phyloP scores from a whole-genome alignment of 2,329 filamentous ascomycete genomes.

The Hymenoscyphus infarciens region DNA sequence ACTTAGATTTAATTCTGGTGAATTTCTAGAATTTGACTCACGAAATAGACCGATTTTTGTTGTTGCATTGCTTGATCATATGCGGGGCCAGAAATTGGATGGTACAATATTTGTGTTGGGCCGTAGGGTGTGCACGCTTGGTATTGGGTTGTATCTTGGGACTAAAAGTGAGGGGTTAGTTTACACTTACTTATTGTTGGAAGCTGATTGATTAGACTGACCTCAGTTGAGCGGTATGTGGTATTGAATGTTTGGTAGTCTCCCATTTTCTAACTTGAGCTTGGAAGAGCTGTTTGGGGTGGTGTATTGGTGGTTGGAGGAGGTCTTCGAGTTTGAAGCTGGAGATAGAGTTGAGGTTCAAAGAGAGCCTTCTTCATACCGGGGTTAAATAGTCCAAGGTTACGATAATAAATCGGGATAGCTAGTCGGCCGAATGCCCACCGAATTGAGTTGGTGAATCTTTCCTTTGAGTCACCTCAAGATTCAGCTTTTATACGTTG shows the following conservation, averaged over 20 bases:
- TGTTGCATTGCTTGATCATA: neutral
- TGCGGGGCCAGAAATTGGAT: neutral
- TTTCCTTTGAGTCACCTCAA: too few species aligned
- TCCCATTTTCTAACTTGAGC: too few species aligned
- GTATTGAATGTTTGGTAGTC: neutral
- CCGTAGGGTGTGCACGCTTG: neutral
- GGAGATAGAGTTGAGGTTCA: too few species aligned
- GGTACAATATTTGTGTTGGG: neutral
- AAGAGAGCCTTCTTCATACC: too few species aligned
- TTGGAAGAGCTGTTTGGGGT: too few species aligned
- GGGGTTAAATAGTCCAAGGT: too few species aligned
- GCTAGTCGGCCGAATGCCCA: too few species aligned
- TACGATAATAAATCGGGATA: too few species aligned
- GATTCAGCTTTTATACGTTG: too few species aligned
- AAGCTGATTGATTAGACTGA: neutral
- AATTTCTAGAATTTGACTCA: neutral
- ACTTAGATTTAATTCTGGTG: neutral
- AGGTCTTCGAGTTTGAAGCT: too few species aligned
- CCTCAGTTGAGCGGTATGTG: neutral
- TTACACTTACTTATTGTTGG: neutral
- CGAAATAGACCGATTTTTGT: neutral
- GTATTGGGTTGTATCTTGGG: neutral
- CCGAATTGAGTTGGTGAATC: too few species aligned
- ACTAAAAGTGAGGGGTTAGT: neutral
- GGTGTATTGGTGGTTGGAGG: too few species aligned